phyloP scores from a whole-genome alignment of 139 green algal species.

The Picochlorum sp. region DNA sequence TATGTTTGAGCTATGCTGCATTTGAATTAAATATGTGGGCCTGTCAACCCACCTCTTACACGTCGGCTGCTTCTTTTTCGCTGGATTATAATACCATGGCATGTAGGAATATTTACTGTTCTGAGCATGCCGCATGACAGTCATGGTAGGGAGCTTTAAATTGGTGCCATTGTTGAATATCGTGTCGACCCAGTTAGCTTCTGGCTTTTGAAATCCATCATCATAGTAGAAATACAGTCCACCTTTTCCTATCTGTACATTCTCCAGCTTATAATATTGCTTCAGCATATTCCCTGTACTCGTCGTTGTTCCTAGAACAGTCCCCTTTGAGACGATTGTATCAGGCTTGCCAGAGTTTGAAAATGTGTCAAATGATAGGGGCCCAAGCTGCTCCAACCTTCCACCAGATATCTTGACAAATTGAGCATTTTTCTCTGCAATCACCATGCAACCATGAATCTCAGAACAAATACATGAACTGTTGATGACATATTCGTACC shows the following conservation, averaged over 20 bases:
- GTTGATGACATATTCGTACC: background rate
- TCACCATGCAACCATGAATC: background rate
- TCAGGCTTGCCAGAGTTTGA: background rate
- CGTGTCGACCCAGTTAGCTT: background rate
- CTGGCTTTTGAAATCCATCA: slow-evolving; percentile 1
- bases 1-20: slow-evolving; percentile 25
- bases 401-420: background rate
- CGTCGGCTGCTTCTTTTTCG: background rate
- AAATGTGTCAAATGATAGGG: background rate
- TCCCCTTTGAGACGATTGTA: slow-evolving; percentile 2
- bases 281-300: background rate
- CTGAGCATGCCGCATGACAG: background rate
- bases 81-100: background rate
- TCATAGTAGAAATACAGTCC: background rate
- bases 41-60: slow-evolving; percentile 24
- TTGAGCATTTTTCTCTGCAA: background rate
- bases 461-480: too few species aligned
- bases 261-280: slow-evolving; percentile 5
- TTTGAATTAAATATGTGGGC: slow-evolving; percentile 26
- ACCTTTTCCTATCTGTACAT: background rate
- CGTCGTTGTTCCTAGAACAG: slow-evolving; percentile 4
- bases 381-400: background rate
- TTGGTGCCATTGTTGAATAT: background rate
- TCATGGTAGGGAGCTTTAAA: background rate
- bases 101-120: background rate